A percentile compares a stretch with the other conserved stretches of the same genome.
Conservation (phyloP, 306 rosid species). For the Arachis hypogaea region DNA sequence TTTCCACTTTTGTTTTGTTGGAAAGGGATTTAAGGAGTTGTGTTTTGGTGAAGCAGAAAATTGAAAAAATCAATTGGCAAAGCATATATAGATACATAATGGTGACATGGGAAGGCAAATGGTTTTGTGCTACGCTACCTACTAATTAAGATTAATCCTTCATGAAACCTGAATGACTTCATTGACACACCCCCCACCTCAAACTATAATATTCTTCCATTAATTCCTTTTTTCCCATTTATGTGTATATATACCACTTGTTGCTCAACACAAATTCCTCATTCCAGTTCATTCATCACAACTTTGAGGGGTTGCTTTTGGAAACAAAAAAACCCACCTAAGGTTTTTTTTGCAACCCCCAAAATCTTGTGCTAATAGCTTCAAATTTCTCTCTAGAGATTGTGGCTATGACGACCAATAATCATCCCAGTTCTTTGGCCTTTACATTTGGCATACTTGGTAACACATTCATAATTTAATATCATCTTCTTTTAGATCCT, state of each 20-base stretch:
- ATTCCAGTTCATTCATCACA: conserved; percentile 41
- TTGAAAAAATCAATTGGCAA: background rate
- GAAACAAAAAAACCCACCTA: conserved; percentile 22
- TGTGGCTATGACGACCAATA: conserved; percentile 43
- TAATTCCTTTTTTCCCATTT: background rate
- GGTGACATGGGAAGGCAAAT: conserved; percentile 35
- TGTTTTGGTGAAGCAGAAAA: background rate
- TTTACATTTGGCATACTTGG: conserved; percentile 76
- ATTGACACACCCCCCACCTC: background rate
- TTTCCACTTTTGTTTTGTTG: background rate
- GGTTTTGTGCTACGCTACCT: conserved; percentile 67
- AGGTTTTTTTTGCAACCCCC: conserved; percentile 35
- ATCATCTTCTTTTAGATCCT: background rate
- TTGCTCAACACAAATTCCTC: conserved; percentile 37
- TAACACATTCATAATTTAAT: conserved; percentile 24
- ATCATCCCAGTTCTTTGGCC: conserved; percentile 40
- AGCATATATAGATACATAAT: background rate
- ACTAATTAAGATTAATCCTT: conserved; percentile 49
- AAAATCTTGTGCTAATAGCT: background rate
- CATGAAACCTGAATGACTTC: conserved; percentile 55
- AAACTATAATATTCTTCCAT: background rate
- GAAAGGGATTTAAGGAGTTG: background rate
- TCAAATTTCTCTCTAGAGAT: background rate
- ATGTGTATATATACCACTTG: conserved; percentile 43
- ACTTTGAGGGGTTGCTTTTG: conserved; percentile 37